These are phyloP conservation scores for Pseudogymnoascus sp. DNA, from an alignment of 2,329 filamentous ascomycete genomes.

Conservation along the genomic window DNA sequence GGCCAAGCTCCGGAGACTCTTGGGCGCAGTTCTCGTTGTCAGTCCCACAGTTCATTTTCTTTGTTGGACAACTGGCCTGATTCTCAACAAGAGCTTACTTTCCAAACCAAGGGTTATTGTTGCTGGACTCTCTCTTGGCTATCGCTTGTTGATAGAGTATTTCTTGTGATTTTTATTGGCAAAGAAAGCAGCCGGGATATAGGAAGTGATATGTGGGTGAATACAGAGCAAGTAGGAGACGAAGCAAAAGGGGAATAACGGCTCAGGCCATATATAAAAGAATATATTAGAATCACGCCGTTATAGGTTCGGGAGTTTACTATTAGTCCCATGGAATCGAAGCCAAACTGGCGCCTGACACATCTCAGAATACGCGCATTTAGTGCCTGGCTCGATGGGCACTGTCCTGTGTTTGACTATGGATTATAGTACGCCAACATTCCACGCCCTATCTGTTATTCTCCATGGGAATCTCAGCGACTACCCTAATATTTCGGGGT, in stretches of 20 bases:
- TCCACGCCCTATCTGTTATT: not conserved
- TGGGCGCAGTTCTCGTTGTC: not conserved
- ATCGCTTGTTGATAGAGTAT: not conserved
- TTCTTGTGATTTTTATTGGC: not conserved
- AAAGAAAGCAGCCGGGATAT: not conserved
- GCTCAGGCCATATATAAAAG: not conserved
- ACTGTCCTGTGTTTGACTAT: not conserved
- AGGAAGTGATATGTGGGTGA: not conserved
- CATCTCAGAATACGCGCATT: not conserved
- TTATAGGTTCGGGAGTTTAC: not conserved
- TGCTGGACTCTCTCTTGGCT: not conserved
- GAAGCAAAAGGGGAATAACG: not conserved
- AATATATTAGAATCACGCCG: not conserved
- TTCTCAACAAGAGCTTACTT: not conserved
- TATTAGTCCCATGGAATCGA: slow-evolving; percentile 3
- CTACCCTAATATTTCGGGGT: not conserved
- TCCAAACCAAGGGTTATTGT: not conserved
- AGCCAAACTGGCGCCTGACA: not conserved
- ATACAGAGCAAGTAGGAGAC: not conserved
- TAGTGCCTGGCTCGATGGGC: not conserved
- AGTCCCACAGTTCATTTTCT: not conserved
- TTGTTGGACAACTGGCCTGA: not conserved
- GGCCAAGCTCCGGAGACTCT: not conserved
- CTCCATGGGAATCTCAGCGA: too few relatives aligned
- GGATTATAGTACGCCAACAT: not conserved